Base-by-base conservation (phyloP, 768 basidiomycete species). In the Galerina marginata region DNA sequence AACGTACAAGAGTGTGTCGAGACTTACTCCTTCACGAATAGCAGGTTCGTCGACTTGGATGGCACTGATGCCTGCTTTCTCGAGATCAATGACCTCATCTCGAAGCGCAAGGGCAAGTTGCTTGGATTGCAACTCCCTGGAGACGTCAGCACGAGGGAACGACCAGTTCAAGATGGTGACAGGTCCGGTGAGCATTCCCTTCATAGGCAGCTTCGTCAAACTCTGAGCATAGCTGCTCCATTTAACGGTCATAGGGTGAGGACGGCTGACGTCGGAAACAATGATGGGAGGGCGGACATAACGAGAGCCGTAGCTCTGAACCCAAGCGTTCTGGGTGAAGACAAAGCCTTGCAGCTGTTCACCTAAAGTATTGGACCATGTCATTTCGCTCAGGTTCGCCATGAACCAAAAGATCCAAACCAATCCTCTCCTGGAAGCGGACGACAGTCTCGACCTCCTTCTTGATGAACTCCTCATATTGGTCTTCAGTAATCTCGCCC, bases 111-210 rank as follows among this genome's bases (percentile, higher is more conserved):
- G 86, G 57, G 97, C 97, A 66, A 99, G 88, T 77, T 99, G 97
- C 84, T 96, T 95, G 75, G 95, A 95, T 81, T 99, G 97, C 65
- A 96, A 77, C 80, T 99, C 96, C 74, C 93, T 93, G 56, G 91
- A 87, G 67, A 99, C 91, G 74, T 99, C 97, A 66, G 94, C 94
- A 77, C 97, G 96, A 72, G 97, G 97, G 96, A 99, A 99, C 37
- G 97, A 99, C 97, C 97, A 99, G 86, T 99, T 99, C 78, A 99
- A 88, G 79, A 99, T 97, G 63, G 95, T 95, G 75, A 98, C 96
- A 16, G 95, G 96, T 64, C 96, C 96, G 58, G 96, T 96, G 58
- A 99, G 84, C 97, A 99, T 98, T 67, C 96, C 96, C 89, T 99
- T 99, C 94, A 99, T 95, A 69, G 96, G 97, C 76, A 87, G 89